Conservation (phyloP, 2,329 filamentous ascomycete species). For the Scedosporium aurantiacum region DNA sequence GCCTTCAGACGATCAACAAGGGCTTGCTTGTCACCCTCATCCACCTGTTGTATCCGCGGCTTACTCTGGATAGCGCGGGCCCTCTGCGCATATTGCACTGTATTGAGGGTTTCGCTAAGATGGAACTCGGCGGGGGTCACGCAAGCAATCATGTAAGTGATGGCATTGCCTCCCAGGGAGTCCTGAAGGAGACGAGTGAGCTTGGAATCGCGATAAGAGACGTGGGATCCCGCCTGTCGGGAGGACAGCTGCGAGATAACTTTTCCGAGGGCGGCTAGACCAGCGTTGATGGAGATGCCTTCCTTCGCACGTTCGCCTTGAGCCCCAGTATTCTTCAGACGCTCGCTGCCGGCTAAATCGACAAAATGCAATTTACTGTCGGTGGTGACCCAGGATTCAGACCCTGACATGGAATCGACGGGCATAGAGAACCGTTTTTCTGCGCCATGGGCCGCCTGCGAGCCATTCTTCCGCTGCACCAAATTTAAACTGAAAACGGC, state of each 20-base stretch:
- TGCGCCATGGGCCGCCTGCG: constrained; percentile 37
- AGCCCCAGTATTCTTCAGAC: constrained; percentile 92
- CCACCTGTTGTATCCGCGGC: constrained; percentile 85
- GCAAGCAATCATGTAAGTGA: constrained; percentile 99
- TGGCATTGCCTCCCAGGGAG: constrained; percentile 90
- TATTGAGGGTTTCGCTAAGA: constrained; percentile 93
- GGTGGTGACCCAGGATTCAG: constrained; percentile 64
- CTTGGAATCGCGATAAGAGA: constrained; percentile 97
- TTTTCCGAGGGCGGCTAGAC: constrained; percentile 87
- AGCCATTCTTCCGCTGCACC: constrained; percentile 65
- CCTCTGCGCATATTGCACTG: constrained; percentile 91
- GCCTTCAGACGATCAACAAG: constrained; percentile 88
- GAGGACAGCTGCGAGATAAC: constrained; percentile 97
- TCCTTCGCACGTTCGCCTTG: constrained; percentile 91
- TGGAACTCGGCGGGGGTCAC: constrained; percentile 96
- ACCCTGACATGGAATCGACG: constrained; percentile 63
- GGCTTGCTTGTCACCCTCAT: constrained; percentile 82
- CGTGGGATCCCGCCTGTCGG: constrained; percentile 73
- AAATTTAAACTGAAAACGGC: constrained; percentile 95
- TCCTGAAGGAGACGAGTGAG: constrained; percentile 91
- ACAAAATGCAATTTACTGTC: constrained; percentile 99
- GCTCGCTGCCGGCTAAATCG: constrained; percentile 91
- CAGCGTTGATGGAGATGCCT: constrained; percentile 96
- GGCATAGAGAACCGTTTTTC: constrained; percentile 87
- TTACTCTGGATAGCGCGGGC: constrained; percentile 96